Conservation (phyloP, 2,329 filamentous ascomycete genomes). For the Fulvia fulva region DNA sequence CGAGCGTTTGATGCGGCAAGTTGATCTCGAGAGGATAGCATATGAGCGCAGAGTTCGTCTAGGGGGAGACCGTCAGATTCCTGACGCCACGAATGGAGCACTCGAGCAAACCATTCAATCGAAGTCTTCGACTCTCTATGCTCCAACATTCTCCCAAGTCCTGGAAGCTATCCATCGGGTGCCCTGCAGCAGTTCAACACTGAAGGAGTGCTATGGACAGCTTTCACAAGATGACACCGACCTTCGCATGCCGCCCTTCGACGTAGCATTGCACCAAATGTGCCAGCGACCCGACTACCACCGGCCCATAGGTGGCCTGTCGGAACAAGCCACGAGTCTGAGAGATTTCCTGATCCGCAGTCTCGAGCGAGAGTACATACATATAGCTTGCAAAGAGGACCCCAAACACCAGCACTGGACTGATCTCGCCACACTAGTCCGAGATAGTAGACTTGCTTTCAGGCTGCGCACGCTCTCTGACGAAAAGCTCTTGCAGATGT, state of each 20-base stretch:
- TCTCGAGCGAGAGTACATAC: no score
- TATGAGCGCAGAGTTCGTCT: background rate
- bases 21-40: background rate
- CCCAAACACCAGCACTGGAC: background rate
- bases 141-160: background rate
- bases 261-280: background rate
- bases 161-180: background rate
- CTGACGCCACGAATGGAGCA: no score
- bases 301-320: background rate
- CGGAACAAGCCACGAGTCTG: background rate
- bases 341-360: background rate
- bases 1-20: background rate
- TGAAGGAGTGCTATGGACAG: background rate
- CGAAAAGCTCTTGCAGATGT: background rate
- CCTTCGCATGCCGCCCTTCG: background rate
- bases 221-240: background rate
- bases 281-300: background rate
- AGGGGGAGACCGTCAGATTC: background rate
- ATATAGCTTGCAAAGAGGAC: background rate
- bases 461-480: background rate
- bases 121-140: no score
- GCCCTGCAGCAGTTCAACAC: no score
- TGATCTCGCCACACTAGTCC: background rate
- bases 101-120: no score
- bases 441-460: background rate